phyloP scores from a whole-genome alignment of 495 filamentous ascomycete species.

The Podospora comata region DNA sequence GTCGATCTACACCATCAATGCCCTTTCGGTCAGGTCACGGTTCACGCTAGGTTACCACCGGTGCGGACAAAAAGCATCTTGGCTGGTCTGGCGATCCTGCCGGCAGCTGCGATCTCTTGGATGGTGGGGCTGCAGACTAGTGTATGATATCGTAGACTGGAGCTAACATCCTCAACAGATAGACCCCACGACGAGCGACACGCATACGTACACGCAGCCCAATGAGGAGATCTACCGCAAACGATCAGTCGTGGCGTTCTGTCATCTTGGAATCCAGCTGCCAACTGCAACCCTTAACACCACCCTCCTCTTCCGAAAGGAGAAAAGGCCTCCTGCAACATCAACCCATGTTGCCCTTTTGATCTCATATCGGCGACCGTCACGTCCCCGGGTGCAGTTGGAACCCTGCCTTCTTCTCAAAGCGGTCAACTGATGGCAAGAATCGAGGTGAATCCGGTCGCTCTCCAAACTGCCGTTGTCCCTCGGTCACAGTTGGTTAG shows the following conservation, averaged over 20 bases:
- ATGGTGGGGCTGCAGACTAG: not conserved
- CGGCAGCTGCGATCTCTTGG: not conserved
- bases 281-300: not conserved
- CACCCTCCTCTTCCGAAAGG: slow-evolving; percentile 1
- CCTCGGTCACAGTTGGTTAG: not conserved
- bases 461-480: not conserved
- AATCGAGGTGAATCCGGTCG: not conserved
- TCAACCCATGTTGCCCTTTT: slow-evolving; percentile 2
- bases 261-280: slow-evolving; percentile 1
- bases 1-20: not conserved
- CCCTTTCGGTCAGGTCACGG: not conserved
- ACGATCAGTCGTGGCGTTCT: not conserved
- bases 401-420: not conserved
- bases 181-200: not conserved
- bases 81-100: not conserved
- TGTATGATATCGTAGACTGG: not conserved
- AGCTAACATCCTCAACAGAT: not conserved
- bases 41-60: not conserved
- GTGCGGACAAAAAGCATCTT: not conserved
- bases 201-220: not conserved
- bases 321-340: not conserved
- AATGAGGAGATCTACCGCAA: not conserved
- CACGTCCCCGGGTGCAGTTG: slow-evolving; percentile 1
- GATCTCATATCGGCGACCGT: slow-evolving; percentile 7
- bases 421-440: not conserved